Percentiles rank a stretch among this genome's conserved stretches.
These are phyloP conservation scores for Penicillium chermesinum DNA, from an alignment of 495 filamentous ascomycete genomes.

Conservation along the genomic window DNA sequence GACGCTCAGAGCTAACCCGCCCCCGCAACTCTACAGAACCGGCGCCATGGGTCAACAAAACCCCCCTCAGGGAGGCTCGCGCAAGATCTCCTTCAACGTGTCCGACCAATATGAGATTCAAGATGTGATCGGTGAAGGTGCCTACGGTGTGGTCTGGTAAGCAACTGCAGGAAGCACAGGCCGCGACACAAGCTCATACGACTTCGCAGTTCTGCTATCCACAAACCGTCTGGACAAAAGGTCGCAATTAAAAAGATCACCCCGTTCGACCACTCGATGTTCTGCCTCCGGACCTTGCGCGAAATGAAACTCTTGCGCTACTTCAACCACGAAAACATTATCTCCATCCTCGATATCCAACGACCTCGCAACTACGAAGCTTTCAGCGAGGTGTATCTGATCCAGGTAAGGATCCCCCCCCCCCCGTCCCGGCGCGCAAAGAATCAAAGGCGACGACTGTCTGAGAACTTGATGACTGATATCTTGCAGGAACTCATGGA, in stretches of 20 bases:
- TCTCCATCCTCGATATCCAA: constrained; percentile 98
- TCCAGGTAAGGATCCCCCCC: constrained; percentile 63
- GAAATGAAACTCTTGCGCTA: constrained; percentile 99
- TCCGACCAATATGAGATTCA: constrained; percentile 99
- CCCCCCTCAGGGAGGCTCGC: constrained; percentile 54
- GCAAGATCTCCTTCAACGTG: constrained; percentile 99
- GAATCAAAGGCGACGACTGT: neutral
- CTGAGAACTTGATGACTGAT: constrained; percentile 6
- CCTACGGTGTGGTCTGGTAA: constrained; percentile 98
- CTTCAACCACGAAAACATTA: constrained; percentile 99
- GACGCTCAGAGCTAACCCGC: constrained; percentile 3
- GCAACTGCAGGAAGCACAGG: constrained; percentile 17
- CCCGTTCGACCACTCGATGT: constrained; percentile 98
- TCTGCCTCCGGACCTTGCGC: constrained; percentile 91
- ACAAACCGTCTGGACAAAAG: constrained; percentile 98
- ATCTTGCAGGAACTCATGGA: constrained; percentile 87
- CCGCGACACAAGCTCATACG: constrained; percentile 12
- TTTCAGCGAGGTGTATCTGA: constrained; percentile 98
- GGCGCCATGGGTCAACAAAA: constrained; percentile 44
- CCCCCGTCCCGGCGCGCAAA: neutral
- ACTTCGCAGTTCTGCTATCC: constrained; percentile 78
- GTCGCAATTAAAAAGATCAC: constrained; percentile 99
- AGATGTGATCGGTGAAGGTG: constrained; percentile 98
- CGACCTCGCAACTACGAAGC: constrained; percentile 92
- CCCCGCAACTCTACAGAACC: constrained; percentile 5